A percentile compares a stretch with the other conserved stretches of the same genome.
Evolutionary conservation across 2,329 filamentous ascomycete species (phyloP).

Genomic region (Chrysoporthe puriensis): DNA sequence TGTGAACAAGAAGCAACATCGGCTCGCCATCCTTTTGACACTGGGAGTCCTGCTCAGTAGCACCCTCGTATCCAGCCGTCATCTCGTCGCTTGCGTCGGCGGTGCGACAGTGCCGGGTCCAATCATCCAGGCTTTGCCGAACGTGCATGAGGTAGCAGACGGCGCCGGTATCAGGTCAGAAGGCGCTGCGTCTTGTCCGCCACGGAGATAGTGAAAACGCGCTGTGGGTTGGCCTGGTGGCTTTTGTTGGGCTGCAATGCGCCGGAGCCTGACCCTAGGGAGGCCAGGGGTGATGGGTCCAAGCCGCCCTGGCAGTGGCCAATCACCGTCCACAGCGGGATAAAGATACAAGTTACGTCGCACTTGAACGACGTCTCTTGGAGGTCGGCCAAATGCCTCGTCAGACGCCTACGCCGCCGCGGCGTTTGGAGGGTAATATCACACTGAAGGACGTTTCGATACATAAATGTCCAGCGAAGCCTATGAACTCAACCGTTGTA

Average conservation of each 20-base stretch:
- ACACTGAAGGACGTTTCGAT: too few species aligned
- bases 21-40: too few species aligned
- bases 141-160: not conserved
- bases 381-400: not conserved
- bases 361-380: constrained; percentile 3
- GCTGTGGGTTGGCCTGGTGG: not conserved
- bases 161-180: not conserved
- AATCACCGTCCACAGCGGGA: not conserved
- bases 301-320: not conserved
- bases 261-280: not conserved
- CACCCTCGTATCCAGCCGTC: not conserved
- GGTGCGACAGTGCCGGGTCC: not conserved
- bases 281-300: constrained; percentile 13
- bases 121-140: not conserved
- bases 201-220: not conserved
- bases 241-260: constrained; percentile 15
- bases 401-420: not conserved
- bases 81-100: not conserved
- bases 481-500: not conserved
- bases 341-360: not conserved
- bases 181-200: constrained; percentile 1
- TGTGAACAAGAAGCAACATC: too few species aligned
- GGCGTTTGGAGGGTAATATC: too few species aligned
- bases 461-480: not conserved
- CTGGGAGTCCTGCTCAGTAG: not conserved